These are phyloP conservation scores for Penicillium fimorum DNA, from an alignment of 495 filamentous ascomycete species.

Conservation along the genomic window DNA sequence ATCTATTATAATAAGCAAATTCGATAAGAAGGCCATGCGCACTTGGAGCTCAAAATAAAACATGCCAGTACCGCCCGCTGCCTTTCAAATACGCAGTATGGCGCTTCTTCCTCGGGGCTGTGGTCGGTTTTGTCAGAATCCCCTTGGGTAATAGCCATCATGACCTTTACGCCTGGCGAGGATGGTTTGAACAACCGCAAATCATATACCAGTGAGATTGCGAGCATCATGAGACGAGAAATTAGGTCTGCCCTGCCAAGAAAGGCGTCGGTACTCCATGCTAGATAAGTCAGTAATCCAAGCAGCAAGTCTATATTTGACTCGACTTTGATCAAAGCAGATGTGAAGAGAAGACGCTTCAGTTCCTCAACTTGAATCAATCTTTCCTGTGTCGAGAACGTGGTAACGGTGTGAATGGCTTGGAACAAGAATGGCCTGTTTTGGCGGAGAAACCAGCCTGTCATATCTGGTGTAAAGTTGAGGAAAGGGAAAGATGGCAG, in stretches of 20 bases:
- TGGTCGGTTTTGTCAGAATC: conserved; percentile 12
- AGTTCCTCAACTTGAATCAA: conserved; percentile 21
- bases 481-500: conserved; percentile 46
- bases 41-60: conserved; percentile 35
- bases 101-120: conserved; percentile 9
- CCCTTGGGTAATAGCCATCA: conserved; percentile 29
- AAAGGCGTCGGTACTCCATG: conserved; percentile 36
- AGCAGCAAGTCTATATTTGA: conserved; percentile 31
- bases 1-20: too few species aligned
- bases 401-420: conserved; percentile 26
- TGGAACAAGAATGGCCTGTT: conserved; percentile 26
- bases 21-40: conserved; percentile 1
- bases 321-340: conserved; percentile 24
- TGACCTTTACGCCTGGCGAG: conserved; percentile 22
- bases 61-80: conserved; percentile 30
- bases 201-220: conserved; percentile 30
- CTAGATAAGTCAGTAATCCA: conserved; percentile 30
- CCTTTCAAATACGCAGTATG: conserved; percentile 23
- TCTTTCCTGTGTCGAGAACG: conserved; percentile 26
- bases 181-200: conserved; percentile 27
- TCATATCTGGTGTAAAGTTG: conserved; percentile 21
- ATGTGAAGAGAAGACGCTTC: conserved; percentile 23
- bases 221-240: conserved; percentile 33
- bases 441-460: conserved; percentile 24
- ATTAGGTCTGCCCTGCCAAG: conserved; percentile 29